Percentiles rank a stretch among this genome's conserved stretches.
phyloP scores from a whole-genome alignment of 2,329 filamentous ascomycete genomes.

The Pleoardoris graminearum region DNA sequence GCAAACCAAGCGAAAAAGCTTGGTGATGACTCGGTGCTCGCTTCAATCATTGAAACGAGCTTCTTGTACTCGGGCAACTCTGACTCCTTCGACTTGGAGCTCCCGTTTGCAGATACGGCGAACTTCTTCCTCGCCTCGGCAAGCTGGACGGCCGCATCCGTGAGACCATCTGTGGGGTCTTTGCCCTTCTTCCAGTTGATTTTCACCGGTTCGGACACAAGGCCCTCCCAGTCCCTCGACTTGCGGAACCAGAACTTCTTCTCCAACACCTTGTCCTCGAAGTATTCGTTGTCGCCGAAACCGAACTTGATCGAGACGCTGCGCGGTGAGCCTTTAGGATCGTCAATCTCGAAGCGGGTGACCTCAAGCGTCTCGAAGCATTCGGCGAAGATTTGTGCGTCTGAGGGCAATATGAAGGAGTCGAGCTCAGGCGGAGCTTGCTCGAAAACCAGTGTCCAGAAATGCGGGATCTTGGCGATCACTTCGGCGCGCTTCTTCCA shows the following conservation, averaged over 20 bases:
- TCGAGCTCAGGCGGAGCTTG: slow-evolving; percentile 84
- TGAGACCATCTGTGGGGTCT: slow-evolving; percentile 80
- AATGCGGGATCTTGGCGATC: slow-evolving; percentile 75
- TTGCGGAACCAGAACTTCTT: slow-evolving; percentile 91
- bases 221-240: slow-evolving; percentile 69
- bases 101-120: slow-evolving; percentile 24
- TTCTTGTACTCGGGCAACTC: slow-evolving; percentile 58
- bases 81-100: slow-evolving; percentile 54
- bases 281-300: slow-evolving; percentile 80
- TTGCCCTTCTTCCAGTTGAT: slow-evolving; percentile 77
- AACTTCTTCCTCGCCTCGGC: slow-evolving; percentile 62
- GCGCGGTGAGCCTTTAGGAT: slow-evolving; percentile 73
- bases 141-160: slow-evolving; percentile 71
- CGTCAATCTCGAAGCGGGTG: slow-evolving; percentile 76
- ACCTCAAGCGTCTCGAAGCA: slow-evolving; percentile 71
- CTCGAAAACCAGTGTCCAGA: slow-evolving; percentile 95
- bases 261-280: slow-evolving; percentile 75
- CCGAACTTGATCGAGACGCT: slow-evolving; percentile 72
- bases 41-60: slow-evolving; percentile 58
- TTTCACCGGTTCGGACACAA: slow-evolving; percentile 85
- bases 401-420: slow-evolving; percentile 80
- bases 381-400: slow-evolving; percentile 72
- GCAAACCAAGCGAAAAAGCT: slow-evolving; percentile 93
- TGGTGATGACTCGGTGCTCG: slow-evolving; percentile 64
- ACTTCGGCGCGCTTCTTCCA: slow-evolving; percentile 76